Conservation (phyloP, 768 basidiomycete genomes). For the Leccinellum luteum region DNA sequence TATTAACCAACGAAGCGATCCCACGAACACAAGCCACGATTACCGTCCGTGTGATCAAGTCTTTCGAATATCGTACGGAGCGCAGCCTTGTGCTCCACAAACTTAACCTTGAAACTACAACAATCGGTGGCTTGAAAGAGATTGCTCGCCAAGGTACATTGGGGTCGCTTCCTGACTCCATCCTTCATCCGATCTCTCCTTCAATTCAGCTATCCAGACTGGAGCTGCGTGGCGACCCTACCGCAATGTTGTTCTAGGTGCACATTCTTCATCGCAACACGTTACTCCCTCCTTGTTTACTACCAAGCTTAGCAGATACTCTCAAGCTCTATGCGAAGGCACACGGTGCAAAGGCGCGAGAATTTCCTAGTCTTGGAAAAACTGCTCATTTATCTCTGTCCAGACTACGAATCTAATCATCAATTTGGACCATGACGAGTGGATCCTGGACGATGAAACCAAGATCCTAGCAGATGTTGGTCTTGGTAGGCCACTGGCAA, state of each 20-base stretch:
- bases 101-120: constrained; percentile 75
- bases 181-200: constrained; percentile 7
- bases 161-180: neutral
- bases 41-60: constrained; percentile 92
- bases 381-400: neutral
- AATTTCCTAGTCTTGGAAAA: neutral
- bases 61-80: constrained; percentile 89
- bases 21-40: constrained; percentile 78
- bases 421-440: constrained; percentile 93
- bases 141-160: constrained; percentile 60
- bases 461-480: constrained; percentile 67
- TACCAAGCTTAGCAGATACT: constrained; percentile 66
- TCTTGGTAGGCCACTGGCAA: constrained; percentile 58
- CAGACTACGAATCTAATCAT: constrained; percentile 98
- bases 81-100: constrained; percentile 81
- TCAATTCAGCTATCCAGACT: constrained; percentile 59
- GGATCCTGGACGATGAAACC: constrained; percentile 74
- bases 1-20: constrained; percentile 60
- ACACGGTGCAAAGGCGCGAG: constrained; percentile 83
- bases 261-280: neutral
- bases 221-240: constrained; percentile 89
- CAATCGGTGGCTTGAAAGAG: constrained; percentile 77
- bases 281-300: neutral
- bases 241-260: constrained; percentile 67
- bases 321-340: constrained; percentile 93